phyloP scores from a whole-genome alignment of 306 rosid genomes.

The Cucumis cinereus region DNA sequence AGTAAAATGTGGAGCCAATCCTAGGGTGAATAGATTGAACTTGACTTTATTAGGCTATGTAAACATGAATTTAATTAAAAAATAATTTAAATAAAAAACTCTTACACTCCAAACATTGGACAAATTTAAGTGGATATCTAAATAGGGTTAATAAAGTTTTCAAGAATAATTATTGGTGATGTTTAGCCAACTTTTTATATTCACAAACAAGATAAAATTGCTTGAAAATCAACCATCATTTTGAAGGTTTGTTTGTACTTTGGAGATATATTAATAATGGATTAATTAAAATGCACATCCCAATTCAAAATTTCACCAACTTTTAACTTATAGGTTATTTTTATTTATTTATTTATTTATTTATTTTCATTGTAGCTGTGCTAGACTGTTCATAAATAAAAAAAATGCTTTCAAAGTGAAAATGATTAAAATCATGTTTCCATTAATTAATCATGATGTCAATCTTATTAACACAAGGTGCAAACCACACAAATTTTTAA shows the following conservation, averaged over 20 bases:
- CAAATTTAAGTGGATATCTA: not conserved
- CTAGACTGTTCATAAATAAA: not conserved
- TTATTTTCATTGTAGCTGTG: not conserved
- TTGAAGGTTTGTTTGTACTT: not conserved
- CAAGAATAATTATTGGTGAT: not conserved
- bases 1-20: constrained; percentile 2
- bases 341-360: too few relatives aligned
- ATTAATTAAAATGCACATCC: not conserved
- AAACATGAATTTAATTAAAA: not conserved
- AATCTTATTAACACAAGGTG: not conserved
- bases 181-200: not conserved
- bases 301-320: not conserved
- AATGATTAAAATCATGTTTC: not conserved
- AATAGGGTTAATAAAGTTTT: not conserved
- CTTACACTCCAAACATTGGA: not conserved
- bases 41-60: not conserved
- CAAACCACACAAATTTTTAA: not conserved
- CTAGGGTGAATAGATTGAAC: not conserved
- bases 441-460: not conserved
- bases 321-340: not conserved
- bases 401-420: not conserved
- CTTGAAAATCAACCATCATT: not conserved
- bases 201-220: not conserved
- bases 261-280: not conserved
- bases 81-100: not conserved